Evolutionary conservation across 495 filamentous ascomycete genomes (phyloP).

Genomic region (Hypoxylon intermedium): DNA sequence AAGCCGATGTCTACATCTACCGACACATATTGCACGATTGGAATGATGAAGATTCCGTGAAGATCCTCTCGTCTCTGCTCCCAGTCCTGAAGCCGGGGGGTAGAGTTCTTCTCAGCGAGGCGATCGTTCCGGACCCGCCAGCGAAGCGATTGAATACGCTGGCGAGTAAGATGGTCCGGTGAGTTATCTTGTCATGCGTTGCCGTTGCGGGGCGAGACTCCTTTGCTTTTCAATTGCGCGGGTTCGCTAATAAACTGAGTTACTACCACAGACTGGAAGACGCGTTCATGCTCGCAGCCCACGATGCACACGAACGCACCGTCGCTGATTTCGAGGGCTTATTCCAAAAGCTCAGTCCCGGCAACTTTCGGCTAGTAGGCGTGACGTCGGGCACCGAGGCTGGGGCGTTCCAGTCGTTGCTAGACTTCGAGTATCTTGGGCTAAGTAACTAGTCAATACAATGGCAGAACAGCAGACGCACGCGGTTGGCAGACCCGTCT

Average conservation of each 20-base stretch:
- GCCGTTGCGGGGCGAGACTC: too few species aligned
- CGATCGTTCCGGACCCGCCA: slow-evolving; percentile 39
- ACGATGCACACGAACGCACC: slow-evolving; percentile 40
- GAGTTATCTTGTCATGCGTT: neutral
- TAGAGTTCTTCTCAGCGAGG: slow-evolving; percentile 47
- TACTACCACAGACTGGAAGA: slow-evolving; percentile 37
- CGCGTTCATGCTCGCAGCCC: slow-evolving; percentile 39
- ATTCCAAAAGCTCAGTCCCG: slow-evolving; percentile 27
- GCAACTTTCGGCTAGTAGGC: slow-evolving; percentile 33
- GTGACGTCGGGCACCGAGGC: slow-evolving; percentile 33
- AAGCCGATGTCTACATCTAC: slow-evolving; percentile 49
- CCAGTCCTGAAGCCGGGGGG: slow-evolving; percentile 45
- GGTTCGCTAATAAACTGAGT: slow-evolving; percentile 1
- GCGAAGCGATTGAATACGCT: slow-evolving; percentile 28
- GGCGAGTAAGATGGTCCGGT: slow-evolving; percentile 28
- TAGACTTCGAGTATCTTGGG: slow-evolving; percentile 37
- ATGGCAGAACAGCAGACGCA: neutral
- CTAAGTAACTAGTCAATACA: neutral
- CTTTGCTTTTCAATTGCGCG: too few species aligned
- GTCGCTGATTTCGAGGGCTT: slow-evolving; percentile 37
- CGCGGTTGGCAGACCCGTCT: neutral
- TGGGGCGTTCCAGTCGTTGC: slow-evolving; percentile 42
- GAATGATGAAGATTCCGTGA: slow-evolving; percentile 45
- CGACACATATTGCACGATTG: slow-evolving; percentile 54
- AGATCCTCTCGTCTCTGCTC: slow-evolving; percentile 45